These are phyloP conservation scores for Xylaria palmicola DNA, from an alignment of 495 filamentous ascomycete genomes.

Conservation along the genomic window DNA sequence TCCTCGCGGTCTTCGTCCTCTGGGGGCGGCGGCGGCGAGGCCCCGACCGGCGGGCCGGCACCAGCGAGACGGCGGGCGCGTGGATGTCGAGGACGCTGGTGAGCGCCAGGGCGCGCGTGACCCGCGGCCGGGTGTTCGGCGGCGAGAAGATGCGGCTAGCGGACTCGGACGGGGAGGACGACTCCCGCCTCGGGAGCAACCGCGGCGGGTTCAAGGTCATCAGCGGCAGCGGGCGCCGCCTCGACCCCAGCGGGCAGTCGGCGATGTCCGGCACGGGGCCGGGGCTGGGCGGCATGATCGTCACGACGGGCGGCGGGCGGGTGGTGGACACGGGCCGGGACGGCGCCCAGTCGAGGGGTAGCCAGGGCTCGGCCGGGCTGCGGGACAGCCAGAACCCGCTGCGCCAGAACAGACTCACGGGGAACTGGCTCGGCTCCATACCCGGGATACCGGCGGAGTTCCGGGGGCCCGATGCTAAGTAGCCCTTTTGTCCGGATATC, in stretches of 20 bases:
- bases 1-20: conserved; percentile 37
- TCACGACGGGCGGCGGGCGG: conserved; percentile 1
- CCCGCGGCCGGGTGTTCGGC: not conserved
- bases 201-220: conserved; percentile 11
- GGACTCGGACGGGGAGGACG: not conserved
- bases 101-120: not conserved
- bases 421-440: conserved; percentile 1
- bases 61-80: not conserved
- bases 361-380: conserved; percentile 22
- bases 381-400: conserved; percentile 37
- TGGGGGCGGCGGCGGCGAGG: conserved; percentile 29
- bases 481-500: not conserved
- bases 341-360: not conserved
- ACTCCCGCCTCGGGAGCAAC: conserved; percentile 14
- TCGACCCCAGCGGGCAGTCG: conserved; percentile 1
- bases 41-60: not conserved
- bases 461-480: not conserved
- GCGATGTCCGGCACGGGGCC: conserved; percentile 11
- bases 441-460: conserved; percentile 14
- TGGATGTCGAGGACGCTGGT: not conserved
- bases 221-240: conserved; percentile 10
- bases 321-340: not conserved
- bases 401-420: conserved; percentile 27
- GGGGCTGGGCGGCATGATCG: conserved; percentile 11
- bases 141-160: not conserved